These are phyloP conservation scores for Exophiala xenobiotica DNA, from an alignment of 2,329 filamentous ascomycete genomes.

Conservation along the genomic window DNA sequence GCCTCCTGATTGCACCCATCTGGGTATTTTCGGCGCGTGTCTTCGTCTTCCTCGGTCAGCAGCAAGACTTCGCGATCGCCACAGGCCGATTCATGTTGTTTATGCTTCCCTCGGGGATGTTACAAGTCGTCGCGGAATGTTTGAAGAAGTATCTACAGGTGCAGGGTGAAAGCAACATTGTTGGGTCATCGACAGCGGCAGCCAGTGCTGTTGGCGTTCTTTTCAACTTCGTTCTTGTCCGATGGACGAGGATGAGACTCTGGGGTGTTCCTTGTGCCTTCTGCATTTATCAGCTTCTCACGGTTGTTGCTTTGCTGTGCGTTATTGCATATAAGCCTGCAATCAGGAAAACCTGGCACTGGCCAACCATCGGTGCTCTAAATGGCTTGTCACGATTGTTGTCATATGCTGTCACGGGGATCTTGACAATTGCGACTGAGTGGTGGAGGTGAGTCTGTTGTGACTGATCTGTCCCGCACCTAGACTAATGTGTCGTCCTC, in stretches of 20 bases:
- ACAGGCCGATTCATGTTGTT: constrained; percentile 12
- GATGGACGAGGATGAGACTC: constrained; percentile 1
- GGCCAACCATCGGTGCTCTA: not conserved
- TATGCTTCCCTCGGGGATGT: constrained; percentile 14
- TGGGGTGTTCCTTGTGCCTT: constrained; percentile 14
- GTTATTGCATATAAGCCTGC: constrained; percentile 3
- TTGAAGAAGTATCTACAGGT: constrained; percentile 23
- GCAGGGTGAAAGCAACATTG: constrained; percentile 9
- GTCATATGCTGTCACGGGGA: constrained; percentile 19
- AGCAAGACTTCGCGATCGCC: constrained; percentile 11
- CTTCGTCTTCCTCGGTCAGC: constrained; percentile 14
- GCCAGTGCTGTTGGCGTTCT: constrained; percentile 9
- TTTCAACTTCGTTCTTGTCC: constrained; percentile 12
- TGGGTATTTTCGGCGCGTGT: constrained; percentile 19
- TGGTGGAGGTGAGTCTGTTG: constrained; percentile 19
- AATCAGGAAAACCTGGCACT: constrained; percentile 8
- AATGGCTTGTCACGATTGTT: constrained; percentile 3
- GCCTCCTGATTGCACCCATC: constrained; percentile 9
- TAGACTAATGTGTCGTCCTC: not conserved
- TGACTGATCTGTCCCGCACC: not conserved
- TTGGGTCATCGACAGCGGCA: constrained; percentile 2
- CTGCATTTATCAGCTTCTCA: constrained; percentile 14
- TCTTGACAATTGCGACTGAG: constrained; percentile 22
- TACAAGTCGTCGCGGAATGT: constrained; percentile 17
- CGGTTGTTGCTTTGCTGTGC: constrained; percentile 2